Conservation (phyloP, 768 basidiomycete species). For the Pulveroboletus frians region DNA sequence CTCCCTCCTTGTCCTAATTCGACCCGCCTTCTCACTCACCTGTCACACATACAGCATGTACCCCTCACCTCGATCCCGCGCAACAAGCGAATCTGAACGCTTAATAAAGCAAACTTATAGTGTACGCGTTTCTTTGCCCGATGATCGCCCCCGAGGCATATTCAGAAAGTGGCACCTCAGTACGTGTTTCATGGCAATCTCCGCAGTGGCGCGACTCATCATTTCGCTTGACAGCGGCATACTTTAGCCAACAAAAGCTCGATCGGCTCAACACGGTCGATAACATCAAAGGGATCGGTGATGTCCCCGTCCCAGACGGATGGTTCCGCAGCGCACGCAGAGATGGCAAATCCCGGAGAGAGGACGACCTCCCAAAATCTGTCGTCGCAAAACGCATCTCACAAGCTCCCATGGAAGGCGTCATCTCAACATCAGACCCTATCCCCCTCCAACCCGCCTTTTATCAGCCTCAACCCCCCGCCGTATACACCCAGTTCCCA, state of each 20-base stretch:
- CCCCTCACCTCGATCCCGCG: conserved; percentile 38
- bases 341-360: conserved; percentile 45
- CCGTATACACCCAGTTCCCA: conserved; percentile 30
- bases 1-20: conserved; percentile 31
- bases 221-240: conserved; percentile 52
- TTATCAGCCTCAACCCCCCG: conserved; percentile 19
- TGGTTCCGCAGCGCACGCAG: conserved; percentile 76
- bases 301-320: conserved; percentile 65
- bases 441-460: conserved; percentile 16
- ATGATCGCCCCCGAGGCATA: conserved; percentile 38
- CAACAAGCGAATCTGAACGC: conserved; percentile 36
- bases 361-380: conserved; percentile 42
- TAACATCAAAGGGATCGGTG: conserved; percentile 59
- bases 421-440: conserved; percentile 19
- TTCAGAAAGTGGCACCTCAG: conserved; percentile 51
- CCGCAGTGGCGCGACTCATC: conserved; percentile 18
- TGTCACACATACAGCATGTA: conserved; percentile 28
- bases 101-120: conserved; percentile 55
- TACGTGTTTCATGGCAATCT: conserved; percentile 35
- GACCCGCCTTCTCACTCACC: conserved; percentile 15
- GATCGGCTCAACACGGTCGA: conserved; percentile 70
- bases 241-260: conserved; percentile 75
- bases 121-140: conserved; percentile 44
- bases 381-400: conserved; percentile 38
- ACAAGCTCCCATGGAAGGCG: conserved; percentile 30